Base-by-base conservation (phyloP, 2,329 filamentous ascomycete genomes). In the Bipolaris gigantea region DNA sequence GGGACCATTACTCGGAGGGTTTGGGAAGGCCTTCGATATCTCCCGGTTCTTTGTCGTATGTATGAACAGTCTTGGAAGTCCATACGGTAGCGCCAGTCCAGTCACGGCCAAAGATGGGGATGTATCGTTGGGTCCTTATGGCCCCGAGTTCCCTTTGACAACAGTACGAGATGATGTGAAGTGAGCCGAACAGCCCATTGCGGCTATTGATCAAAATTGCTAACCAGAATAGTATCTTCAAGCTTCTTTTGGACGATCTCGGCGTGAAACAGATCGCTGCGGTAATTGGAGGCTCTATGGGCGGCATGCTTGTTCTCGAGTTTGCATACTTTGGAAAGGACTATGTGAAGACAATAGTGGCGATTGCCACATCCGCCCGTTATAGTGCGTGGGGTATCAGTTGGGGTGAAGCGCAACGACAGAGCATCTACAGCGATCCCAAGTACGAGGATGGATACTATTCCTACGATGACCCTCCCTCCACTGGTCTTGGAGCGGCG, bases 381-480 rank as follows among this genome's bases (percentile, higher is more conserved):
- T 91, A 94, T 74, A 93, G 89, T 66, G 90, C 90, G 5, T 95
- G 90, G 90, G 88, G 90, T 21, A 95, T 94, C 67, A 92, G 89
- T 75, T 95, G 90, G 90, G 90, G 89, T 38, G 90, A 94, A 73
- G 90, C 90, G 3, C 90, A 95, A 73, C 83, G 90, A 47, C 90
- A 94, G 76, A 92, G 89, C 81, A 97, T 99, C 73, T 99, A 97
- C 77, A 92, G 91, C 35, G 94, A 99, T 72, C 94, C 94, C 30
- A 97, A 97, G 78, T 99, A 99, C 74, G 92, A 97, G 58, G 92
- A 97, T 69, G 94, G 94, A 40, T 97, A 97, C 77, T 99, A 97
- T 72, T 69, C 85, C 1, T 95, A 94, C 66, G 83, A 89, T 30
- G 91, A 97, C 64, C 92, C 92, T 32, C 94, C 94, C 0, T 80